Percentiles rank a stretch among this genome's conserved stretches.
phyloP scores from a whole-genome alignment of 495 filamentous ascomycete genomes.

The Emericellopsis terricola region DNA sequence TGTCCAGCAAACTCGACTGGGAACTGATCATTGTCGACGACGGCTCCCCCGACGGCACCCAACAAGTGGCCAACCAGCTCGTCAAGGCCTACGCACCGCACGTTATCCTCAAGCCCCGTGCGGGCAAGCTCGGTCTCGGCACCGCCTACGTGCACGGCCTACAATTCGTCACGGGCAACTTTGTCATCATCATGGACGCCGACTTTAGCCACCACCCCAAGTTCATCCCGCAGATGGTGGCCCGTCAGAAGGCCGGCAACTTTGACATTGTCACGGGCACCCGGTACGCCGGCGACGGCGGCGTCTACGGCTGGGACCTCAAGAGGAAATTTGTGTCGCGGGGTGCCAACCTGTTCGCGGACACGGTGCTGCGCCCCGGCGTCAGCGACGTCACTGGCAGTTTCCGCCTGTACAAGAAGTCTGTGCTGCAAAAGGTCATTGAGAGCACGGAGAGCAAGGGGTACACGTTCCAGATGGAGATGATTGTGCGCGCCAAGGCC shows the following conservation, averaged over 20 bases:
- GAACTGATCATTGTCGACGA: slow-evolving; percentile 97
- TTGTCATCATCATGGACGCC: slow-evolving; percentile 98
- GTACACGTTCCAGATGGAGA: slow-evolving; percentile 98
- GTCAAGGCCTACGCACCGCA: slow-evolving; percentile 62
- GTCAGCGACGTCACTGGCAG: slow-evolving; percentile 91
- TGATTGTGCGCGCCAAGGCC: slow-evolving; percentile 70
- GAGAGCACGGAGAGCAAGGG: slow-evolving; percentile 79
- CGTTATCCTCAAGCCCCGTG: slow-evolving; percentile 69
- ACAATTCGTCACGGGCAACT: slow-evolving; percentile 74
- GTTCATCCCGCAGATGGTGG: slow-evolving; percentile 82
- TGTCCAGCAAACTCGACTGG: slow-evolving; percentile 72
- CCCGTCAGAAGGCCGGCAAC: slow-evolving; percentile 44
- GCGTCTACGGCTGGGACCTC: slow-evolving; percentile 94
- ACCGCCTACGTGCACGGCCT: slow-evolving; percentile 95
- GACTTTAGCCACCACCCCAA: slow-evolving; percentile 98
- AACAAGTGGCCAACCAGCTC: slow-evolving; percentile 75
- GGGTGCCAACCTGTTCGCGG: slow-evolving; percentile 88
- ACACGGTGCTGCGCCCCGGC: slow-evolving; percentile 85
- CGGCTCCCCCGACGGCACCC: slow-evolving; percentile 89
- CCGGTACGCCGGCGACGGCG: slow-evolving; percentile 75
- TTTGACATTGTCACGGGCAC: slow-evolving; percentile 97
- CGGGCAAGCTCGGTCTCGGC: slow-evolving; percentile 88
- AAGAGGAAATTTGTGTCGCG: slow-evolving; percentile 86
- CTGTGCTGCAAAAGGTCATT: slow-evolving; percentile 78
- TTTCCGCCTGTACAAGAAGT: slow-evolving; percentile 86